Evolutionary conservation across 345 rosid genomes (phyloP), one percentile per base, ranked within the genome.

Genomic region (Lepidium africanum): DNA sequence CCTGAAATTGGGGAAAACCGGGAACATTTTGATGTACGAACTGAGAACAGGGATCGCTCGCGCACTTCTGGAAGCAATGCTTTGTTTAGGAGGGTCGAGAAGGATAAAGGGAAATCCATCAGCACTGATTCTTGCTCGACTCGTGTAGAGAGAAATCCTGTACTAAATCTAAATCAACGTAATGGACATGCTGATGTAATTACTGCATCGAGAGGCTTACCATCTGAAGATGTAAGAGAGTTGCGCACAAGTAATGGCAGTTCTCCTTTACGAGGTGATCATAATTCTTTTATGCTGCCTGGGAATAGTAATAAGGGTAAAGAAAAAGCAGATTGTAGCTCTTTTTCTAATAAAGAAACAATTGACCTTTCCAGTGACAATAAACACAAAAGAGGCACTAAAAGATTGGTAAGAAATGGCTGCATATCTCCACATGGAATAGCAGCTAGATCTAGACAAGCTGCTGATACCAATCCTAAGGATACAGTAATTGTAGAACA

Each of bases 361-460:
- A 64, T 78, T 67, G 74, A 71, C 72, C 54, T 79, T 17, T 76
- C 83, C 14, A 39, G 77, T 78, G 79, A 53, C 63, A 73, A 59
- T 52, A 63, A 52, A 53, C 79, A 39, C 45, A 68, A 58, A 39
- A 63, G 62, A 25, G 81, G 91, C 64, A 80, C 77, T 46, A 93
- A 77, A 75, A 81, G 88, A 70, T 79, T 93, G 80, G 98, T 90
- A n/a, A 76, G 92, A 66, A 79, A 88, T 73, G 98, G 98, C 36
- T 90, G 89, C 78, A 93, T 93, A 33, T 88, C 96, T 76, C 97
- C 94, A 1, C 69, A 75, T 60, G 86, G 71, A 69, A 88, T 85
- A 71, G 86, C 84, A 63, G 71, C 74, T 30, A 85, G 65, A 78
- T 76, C 80, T 55, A 81, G 79, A 56, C 79, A 78, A 76, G 59